Conservation (phyloP, 345 rosid species). For the Salix viminalis region DNA sequence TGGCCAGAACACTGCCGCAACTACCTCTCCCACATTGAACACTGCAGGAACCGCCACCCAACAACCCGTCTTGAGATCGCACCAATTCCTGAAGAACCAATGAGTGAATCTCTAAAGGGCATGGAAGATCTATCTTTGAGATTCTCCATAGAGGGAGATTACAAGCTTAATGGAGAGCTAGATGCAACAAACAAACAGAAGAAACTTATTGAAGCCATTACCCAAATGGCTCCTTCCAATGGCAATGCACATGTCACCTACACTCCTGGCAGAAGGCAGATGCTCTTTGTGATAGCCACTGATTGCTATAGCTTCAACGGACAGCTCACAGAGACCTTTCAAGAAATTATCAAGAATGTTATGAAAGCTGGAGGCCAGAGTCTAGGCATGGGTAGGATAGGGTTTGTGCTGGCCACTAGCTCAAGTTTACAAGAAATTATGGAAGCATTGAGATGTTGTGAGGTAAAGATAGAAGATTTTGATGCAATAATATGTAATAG, state of each 20-base stretch:
- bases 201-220: conserved; percentile 62
- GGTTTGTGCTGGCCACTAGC: conserved; percentile 65
- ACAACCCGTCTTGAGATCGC: conserved; percentile 57
- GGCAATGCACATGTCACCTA: conserved; percentile 38
- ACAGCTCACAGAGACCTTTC: conserved; percentile 34
- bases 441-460: conserved; percentile 45
- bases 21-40: conserved; percentile 76
- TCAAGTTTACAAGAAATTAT: conserved; percentile 53
- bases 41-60: conserved; percentile 75
- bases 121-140: conserved; percentile 76
- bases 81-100: conserved; percentile 69
- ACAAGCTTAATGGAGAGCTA: conserved; percentile 58
- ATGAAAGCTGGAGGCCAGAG: conserved; percentile 56
- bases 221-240: conserved; percentile 45
- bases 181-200: conserved; percentile 63
- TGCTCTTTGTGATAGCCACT: conserved; percentile 65
- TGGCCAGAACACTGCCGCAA: conserved; percentile 77
- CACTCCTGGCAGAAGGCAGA: conserved; percentile 69
- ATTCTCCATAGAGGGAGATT: conserved; percentile 74
- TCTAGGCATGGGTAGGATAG: conserved; percentile 44
- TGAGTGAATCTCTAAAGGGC: conserved; percentile 80
- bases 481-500: conserved; percentile 84
- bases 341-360: conserved; percentile 53
- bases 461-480: conserved; percentile 61
- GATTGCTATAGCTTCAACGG: conserved; percentile 58